phyloP scores from a whole-genome alignment of 192 early-diverging fungal genomes.

The Haplosporangium gracile region DNA sequence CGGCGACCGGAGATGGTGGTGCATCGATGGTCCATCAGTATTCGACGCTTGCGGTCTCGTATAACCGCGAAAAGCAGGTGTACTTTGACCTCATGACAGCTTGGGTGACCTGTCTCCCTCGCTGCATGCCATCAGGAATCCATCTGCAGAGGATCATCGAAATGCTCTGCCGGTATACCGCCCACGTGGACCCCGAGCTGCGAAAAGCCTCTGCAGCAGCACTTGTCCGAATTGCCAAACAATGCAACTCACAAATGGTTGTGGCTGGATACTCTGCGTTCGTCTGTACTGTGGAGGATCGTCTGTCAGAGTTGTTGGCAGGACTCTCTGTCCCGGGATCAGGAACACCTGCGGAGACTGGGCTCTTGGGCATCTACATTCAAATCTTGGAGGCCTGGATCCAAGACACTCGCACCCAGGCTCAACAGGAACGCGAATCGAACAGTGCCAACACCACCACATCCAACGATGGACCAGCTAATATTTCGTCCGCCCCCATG shows the following conservation, averaged over 20 bases:
- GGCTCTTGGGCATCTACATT: constrained; percentile 75
- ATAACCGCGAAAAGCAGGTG: constrained; percentile 68
- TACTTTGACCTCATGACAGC: constrained; percentile 79
- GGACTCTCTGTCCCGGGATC: constrained; percentile 29
- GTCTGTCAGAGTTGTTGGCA: constrained; percentile 57
- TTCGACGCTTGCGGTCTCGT: constrained; percentile 62
- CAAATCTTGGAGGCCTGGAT: constrained; percentile 73
- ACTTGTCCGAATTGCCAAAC: constrained; percentile 72
- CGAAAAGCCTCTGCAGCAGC: constrained; percentile 74
- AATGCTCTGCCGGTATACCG: constrained; percentile 81
- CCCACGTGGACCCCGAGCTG: constrained; percentile 90
- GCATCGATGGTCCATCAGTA: constrained; percentile 62
- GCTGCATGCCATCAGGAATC: constrained; percentile 75
- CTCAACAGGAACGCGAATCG: constrained; percentile 35
- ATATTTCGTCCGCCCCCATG: constrained; percentile 12
- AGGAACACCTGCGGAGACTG: constrained; percentile 45
- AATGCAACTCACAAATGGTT: constrained; percentile 66
- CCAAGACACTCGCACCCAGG: constrained; percentile 50
- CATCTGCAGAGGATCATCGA: constrained; percentile 77
- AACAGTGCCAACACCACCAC: not conserved
- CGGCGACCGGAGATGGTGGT: constrained; percentile 51
- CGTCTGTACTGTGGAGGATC: constrained; percentile 69
- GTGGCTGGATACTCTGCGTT: constrained; percentile 66
- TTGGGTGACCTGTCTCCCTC: constrained; percentile 79
- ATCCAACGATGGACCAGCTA: not conserved